Evolutionary conservation across 2,329 filamentous ascomycete genomes (phyloP).

Genomic region (Neocatenulostroma microsporum): DNA sequence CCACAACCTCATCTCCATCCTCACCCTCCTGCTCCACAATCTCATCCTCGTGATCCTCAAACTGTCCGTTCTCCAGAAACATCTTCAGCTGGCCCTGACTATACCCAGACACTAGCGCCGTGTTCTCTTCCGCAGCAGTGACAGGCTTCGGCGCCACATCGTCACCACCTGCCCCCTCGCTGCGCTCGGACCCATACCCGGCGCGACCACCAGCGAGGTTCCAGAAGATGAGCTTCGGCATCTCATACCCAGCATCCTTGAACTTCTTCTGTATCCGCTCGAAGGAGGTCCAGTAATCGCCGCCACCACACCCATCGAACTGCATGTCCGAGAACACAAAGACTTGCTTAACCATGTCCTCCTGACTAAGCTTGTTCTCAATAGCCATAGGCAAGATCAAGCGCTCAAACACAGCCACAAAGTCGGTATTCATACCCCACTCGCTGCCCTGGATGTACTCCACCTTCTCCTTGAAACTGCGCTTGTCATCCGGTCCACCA

Average conservation of each 20-base stretch:
- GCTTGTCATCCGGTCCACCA: constrained; percentile 28
- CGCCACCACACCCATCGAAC: constrained; percentile 35
- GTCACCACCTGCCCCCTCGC: constrained; percentile 7
- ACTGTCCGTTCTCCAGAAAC: constrained; percentile 46
- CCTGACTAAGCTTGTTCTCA: constrained; percentile 42
- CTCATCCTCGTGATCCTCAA: constrained; percentile 36
- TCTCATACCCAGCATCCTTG: constrained; percentile 46
- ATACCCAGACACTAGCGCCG: constrained; percentile 49
- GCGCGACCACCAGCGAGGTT: constrained; percentile 44
- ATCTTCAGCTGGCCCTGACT: constrained; percentile 52
- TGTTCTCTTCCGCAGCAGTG: constrained; percentile 38
- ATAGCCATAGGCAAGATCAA: constrained; percentile 50
- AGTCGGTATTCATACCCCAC: constrained; percentile 46
- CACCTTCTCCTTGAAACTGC: constrained; percentile 39
- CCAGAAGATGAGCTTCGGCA: constrained; percentile 56
- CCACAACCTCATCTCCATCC: constrained; percentile 12
- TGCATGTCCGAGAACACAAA: constrained; percentile 58
- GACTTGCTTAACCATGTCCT: constrained; percentile 54
- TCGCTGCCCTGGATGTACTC: constrained; percentile 19
- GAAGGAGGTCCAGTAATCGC: constrained; percentile 40
- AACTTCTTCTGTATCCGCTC: constrained; percentile 44
- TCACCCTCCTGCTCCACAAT: constrained; percentile 18
- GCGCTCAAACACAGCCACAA: constrained; percentile 47
- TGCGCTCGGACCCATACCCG: constrained; percentile 8
- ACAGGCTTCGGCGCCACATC: constrained; percentile 43